phyloP scores from a whole-genome alignment of 1,139 yeast genomes.

The Taphrina populina region DNA sequence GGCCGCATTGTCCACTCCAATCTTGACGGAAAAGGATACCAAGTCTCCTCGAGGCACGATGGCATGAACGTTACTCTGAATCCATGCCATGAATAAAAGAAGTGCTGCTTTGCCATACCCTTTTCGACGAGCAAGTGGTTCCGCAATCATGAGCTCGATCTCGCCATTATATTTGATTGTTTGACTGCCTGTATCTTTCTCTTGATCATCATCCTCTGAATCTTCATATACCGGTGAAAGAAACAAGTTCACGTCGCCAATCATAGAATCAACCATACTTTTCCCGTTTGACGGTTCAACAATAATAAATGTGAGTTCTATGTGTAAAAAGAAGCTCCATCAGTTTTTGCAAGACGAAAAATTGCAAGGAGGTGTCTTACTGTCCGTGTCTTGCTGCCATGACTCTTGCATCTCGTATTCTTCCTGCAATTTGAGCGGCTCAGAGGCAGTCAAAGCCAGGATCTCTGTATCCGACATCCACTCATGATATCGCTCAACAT shows the following conservation, averaged over 20 bases:
- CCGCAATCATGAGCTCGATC: slow-evolving; percentile 35
- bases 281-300: neutral
- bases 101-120: slow-evolving; percentile 33
- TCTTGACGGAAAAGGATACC: slow-evolving; percentile 14
- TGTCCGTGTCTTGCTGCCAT: slow-evolving; percentile 33
- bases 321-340: neutral
- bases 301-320: slow-evolving; percentile 34
- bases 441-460: slow-evolving; percentile 31
- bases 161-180: slow-evolving; percentile 21
- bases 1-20: slow-evolving; percentile 27
- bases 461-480: slow-evolving; percentile 34
- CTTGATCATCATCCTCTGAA: neutral
- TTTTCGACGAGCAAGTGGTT: slow-evolving; percentile 20
- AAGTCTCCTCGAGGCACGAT: slow-evolving; percentile 6
- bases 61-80: neutral
- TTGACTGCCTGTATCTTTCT: neutral
- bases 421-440: slow-evolving; percentile 31
- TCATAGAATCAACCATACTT: slow-evolving; percentile 10
- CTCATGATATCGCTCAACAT: slow-evolving; percentile 28
- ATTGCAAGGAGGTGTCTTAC: slow-evolving; percentile 4
- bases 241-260: slow-evolving; percentile 35
- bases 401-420: slow-evolving; percentile 33
- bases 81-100: slow-evolving; percentile 27
- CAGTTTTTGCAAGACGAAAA: no score
- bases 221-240: slow-evolving; percentile 4